Evolutionary conservation across 208 protist species (phyloP).

Genomic region (Leishmania turanica): DNA sequence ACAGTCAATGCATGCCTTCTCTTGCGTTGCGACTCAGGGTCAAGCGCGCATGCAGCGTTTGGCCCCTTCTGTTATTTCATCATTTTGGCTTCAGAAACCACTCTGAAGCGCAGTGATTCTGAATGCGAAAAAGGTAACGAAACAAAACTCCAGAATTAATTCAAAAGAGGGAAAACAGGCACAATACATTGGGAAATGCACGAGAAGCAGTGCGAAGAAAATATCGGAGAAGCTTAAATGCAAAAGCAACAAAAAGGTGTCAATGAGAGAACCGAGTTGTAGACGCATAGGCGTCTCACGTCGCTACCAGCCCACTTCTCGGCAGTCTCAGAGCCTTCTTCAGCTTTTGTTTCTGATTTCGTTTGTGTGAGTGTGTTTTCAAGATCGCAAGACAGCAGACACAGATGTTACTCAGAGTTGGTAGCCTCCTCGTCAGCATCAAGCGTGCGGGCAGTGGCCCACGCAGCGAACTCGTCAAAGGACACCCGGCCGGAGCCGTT

Average conservation of each 20-base stretch:
- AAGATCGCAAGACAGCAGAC: background rate
- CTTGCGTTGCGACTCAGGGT: background rate
- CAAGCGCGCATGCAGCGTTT: background rate
- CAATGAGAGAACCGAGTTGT: background rate
- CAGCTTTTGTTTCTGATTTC: background rate
- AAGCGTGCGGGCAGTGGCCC: constrained; percentile 54
- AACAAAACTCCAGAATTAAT: background rate
- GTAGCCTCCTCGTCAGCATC: constrained; percentile 20
- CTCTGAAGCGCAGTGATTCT: background rate
- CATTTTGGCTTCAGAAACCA: background rate
- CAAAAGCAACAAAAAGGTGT: background rate
- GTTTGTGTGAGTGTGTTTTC: background rate
- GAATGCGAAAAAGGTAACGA: background rate
- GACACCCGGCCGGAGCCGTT: constrained; percentile 73
- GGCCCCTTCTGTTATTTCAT: background rate
- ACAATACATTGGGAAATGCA: background rate
- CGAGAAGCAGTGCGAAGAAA: background rate
- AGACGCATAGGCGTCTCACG: background rate
- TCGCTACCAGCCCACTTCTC: background rate
- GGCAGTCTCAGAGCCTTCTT: background rate
- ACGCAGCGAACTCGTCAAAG: constrained; percentile 85
- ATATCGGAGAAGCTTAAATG: background rate
- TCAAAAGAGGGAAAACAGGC: background rate
- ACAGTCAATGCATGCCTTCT: background rate
- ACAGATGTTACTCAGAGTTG: background rate